These are phyloP conservation scores for Ramaria sp. DNA, from an alignment of 768 basidiomycete genomes.

Conservation along the genomic window DNA sequence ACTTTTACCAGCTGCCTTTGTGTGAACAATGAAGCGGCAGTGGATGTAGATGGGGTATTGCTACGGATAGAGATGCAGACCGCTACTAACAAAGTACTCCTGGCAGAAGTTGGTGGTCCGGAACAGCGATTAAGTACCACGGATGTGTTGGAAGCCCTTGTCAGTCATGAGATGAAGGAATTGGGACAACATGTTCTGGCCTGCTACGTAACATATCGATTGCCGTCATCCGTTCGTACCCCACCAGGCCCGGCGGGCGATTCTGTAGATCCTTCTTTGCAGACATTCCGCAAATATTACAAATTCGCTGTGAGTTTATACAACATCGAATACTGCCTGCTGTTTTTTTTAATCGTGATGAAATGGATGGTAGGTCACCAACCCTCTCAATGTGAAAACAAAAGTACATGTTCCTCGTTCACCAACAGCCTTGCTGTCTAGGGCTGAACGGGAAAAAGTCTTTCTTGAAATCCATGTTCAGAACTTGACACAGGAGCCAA, in stretches of 20 bases:
- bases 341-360: background rate
- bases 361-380: conserved; percentile 55
- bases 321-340: background rate
- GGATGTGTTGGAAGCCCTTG: conserved; percentile 54
- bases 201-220: conserved; percentile 75
- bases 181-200: conserved; percentile 84
- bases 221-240: conserved; percentile 46
- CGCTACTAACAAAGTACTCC: conserved; percentile 46
- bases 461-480: conserved; percentile 92
- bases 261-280: conserved; percentile 41
- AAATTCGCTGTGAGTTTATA: conserved; percentile 67
- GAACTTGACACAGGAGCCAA: conserved; percentile 66
- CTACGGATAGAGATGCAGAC: conserved; percentile 85
- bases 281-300: conserved; percentile 82
- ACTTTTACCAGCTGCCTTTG: conserved; percentile 77
- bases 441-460: conserved; percentile 63
- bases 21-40: conserved; percentile 66
- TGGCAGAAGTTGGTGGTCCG: conserved; percentile 54
- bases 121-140: conserved; percentile 39
- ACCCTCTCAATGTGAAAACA: conserved; percentile 90
- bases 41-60: conserved; percentile 50
- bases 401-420: conserved; percentile 76
- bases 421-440: conserved; percentile 57
- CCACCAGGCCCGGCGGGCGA: conserved; percentile 40
- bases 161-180: conserved; percentile 88